Percentiles rank a stretch among this genome's conserved stretches.
Conservation (phyloP, 768 basidiomycete species). For the Mycena rebaudengoi region DNA sequence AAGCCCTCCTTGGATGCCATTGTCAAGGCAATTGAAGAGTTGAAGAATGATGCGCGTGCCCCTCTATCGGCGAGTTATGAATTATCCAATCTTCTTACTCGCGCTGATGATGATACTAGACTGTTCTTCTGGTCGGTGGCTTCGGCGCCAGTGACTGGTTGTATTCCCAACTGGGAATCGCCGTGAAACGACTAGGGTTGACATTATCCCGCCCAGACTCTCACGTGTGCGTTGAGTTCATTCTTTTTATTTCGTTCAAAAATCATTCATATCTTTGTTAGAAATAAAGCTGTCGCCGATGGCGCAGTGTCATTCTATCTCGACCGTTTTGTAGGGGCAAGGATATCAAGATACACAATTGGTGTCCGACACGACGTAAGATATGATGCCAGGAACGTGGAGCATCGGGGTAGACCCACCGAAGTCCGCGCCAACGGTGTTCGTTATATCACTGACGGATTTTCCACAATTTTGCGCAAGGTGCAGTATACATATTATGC, state of each 20-base stretch:
- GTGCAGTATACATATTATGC: too few relatives aligned
- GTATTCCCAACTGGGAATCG: slow-evolving; percentile 49
- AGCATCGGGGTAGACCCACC: slow-evolving; percentile 21
- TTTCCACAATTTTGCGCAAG: slow-evolving; percentile 36
- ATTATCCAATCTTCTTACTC: not conserved
- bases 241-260: not conserved
- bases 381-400: slow-evolving; percentile 20
- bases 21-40: slow-evolving; percentile 39
- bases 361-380: not conserved
- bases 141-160: slow-evolving; percentile 68
- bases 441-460: slow-evolving; percentile 22
- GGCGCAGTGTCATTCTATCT: slow-evolving; percentile 22
- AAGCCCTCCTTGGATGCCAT: slow-evolving; percentile 48
- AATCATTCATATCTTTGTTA: not conserved
- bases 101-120: too few relatives aligned
- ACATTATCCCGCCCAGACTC: slow-evolving; percentile 59
- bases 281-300: slow-evolving; percentile 24
- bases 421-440: not conserved
- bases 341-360: slow-evolving; percentile 16
- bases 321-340: slow-evolving; percentile 12
- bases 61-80: slow-evolving; percentile 40
- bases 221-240: slow-evolving; percentile 53
- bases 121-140: slow-evolving; percentile 62
- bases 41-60: slow-evolving; percentile 35
- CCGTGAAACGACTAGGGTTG: slow-evolving; percentile 47